Base-by-base conservation (phyloP, 495 filamentous ascomycete species). In the Clavariopsis aquatica region DNA sequence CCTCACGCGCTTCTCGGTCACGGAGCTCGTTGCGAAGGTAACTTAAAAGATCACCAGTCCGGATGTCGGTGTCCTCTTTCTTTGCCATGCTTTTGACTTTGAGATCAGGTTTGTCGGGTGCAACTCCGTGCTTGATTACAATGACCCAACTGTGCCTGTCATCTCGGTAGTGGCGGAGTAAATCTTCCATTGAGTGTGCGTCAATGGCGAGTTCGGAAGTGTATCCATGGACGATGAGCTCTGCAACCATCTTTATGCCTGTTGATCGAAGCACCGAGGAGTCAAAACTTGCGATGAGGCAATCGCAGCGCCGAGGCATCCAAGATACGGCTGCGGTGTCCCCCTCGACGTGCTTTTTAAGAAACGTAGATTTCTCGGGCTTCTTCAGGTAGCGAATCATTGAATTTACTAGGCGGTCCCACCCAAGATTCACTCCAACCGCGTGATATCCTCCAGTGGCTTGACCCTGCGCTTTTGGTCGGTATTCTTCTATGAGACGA, bases 351-450 rank as follows among this genome's bases (percentile, higher is more conserved):
- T 78, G 63, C 70, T 89, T 89, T 75, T 91, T 95, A 29, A 70
- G 52, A 52, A 72, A 72, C 20, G 62, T 41, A 0, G 66, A 47
- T 68, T 88, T 91, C 2, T 81, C 75, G 6, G 77, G 76, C 31
- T 77, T 75, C 54, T 87, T 87, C 23, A 89, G 81, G 60, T 88
- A 80, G 64, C 87, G 77, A 60, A 81, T 71, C 87, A 92, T 86
- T 43, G 83, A 80, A 6, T 79, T 81, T 57, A 85, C 83, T 13
- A 93, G 80, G 64, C 88, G 85, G 68, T 96, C 92, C 84, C 91
- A 96, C 26, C 90, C 90, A 36, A 98, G 78, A 67, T 93, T 93
- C 71, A 97, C 95, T 2, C 94, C 94, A 38, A 98, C 94, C 10
- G 90, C 93, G 69, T 93, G 91, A 45, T 80, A 79, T 53, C 81